These are phyloP conservation scores for Alternaria incomplexa DNA, from an alignment of 2,329 filamentous ascomycete species.

Conservation along the genomic window DNA sequence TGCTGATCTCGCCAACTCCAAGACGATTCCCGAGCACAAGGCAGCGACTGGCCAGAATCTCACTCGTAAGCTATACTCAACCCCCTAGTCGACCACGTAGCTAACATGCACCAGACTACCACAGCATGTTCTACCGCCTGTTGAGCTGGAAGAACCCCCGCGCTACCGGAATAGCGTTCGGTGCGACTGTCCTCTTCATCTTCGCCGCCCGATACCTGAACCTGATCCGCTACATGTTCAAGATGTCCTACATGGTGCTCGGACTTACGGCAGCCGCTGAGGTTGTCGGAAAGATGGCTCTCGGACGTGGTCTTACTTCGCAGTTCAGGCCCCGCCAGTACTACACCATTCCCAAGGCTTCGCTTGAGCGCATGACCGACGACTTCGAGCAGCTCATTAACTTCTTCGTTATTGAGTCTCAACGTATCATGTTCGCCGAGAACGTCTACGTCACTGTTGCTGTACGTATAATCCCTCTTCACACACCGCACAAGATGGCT, in stretches of 20 bases:
- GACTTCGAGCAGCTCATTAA: constrained; percentile 70
- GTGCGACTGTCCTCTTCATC: constrained; percentile 63
- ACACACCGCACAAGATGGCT: background rate
- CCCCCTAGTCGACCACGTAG: background rate
- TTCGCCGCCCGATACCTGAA: constrained; percentile 69
- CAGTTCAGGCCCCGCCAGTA: constrained; percentile 69
- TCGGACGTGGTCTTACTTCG: constrained; percentile 65
- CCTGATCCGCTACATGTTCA: constrained; percentile 66
- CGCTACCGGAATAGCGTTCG: constrained; percentile 67
- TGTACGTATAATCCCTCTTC: constrained; percentile 52
- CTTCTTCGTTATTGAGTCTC: constrained; percentile 72
- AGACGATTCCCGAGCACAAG: constrained; percentile 59
- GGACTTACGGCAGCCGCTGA: constrained; percentile 66
- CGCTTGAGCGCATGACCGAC: constrained; percentile 65
- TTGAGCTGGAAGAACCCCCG: constrained; percentile 72
- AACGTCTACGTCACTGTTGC: constrained; percentile 66
- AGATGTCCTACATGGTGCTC: constrained; percentile 64
- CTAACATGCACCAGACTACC: constrained; percentile 60
- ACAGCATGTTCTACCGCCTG: constrained; percentile 70
- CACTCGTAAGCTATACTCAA: constrained; percentile 57
- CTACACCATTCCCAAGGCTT: constrained; percentile 70
- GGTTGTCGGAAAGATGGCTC: constrained; percentile 60
- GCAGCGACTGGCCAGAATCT: constrained; percentile 67
- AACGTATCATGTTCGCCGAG: constrained; percentile 70
- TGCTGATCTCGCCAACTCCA: constrained; percentile 62